phyloP scores from a whole-genome alignment of 441 rosid species.

The Euphorbia neoarborescens region DNA sequence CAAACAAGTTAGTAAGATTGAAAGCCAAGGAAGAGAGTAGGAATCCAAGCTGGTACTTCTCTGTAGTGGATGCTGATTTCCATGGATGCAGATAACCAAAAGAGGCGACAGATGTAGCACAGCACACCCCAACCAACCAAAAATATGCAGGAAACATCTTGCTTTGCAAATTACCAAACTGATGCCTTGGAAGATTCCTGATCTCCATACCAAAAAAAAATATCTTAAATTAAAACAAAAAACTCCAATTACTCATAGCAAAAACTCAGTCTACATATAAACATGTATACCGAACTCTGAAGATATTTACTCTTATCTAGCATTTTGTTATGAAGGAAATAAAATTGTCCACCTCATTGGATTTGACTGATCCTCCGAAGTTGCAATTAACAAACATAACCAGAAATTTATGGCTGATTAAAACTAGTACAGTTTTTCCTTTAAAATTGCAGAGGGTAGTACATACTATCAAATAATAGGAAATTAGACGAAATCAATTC shows the following conservation, averaged over 20 bases:
- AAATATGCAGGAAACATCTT: slow-evolving; percentile 94
- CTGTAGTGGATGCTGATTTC: slow-evolving; percentile 59
- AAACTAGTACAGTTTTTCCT: not conserved
- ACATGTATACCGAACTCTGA: not conserved
- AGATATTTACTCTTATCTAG: not conserved
- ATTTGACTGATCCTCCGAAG: not conserved
- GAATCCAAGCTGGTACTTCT: slow-evolving; percentile 84
- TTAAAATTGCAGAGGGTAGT: not conserved
- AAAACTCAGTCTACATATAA: not conserved
- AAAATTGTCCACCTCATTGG: not conserved
- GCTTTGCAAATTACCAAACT: slow-evolving; percentile 76
- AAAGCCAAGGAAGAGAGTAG: slow-evolving; percentile 66
- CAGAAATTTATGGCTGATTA: not conserved
- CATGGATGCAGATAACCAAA: slow-evolving; percentile 83
- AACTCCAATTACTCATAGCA: not conserved
- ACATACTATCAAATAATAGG: not conserved
- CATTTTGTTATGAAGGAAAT: not conserved
- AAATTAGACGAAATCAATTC: not conserved
- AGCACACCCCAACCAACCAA: slow-evolving; percentile 56
- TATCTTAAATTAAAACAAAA: not conserved
- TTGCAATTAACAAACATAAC: not conserved
- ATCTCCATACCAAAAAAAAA: not conserved
- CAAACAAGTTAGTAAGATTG: slow-evolving; percentile 69
- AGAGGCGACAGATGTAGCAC: slow-evolving; percentile 52
- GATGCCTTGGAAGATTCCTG: slow-evolving; percentile 85